Percentiles rank a stretch among this genome's conserved stretches.
Evolutionary conservation across 495 filamentous ascomycete genomes (phyloP).

Genomic region (Daldinia loculata): DNA sequence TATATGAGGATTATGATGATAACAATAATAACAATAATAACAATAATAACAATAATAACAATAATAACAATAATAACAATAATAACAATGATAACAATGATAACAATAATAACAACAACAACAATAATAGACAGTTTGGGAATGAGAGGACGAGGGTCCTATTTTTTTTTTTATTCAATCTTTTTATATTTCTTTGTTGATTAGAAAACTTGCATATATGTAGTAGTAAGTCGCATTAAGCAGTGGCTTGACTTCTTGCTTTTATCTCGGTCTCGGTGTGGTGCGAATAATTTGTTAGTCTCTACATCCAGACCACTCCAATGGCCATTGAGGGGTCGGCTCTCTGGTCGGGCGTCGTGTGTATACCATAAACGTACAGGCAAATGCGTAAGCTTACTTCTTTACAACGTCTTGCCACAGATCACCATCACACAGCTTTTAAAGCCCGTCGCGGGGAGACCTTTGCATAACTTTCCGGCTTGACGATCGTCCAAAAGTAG

Average conservation of each 20-base stretch:
- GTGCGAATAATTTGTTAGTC: conserved; percentile 7
- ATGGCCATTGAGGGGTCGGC: conserved; percentile 9
- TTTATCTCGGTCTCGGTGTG: conserved; percentile 24
- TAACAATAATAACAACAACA: too few relatives aligned
- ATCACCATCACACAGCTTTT: conserved; percentile 25
- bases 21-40: too few relatives aligned
- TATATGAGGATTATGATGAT: neutral
- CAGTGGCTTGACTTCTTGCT: conserved; percentile 24
- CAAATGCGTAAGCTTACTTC: conserved; percentile 32
- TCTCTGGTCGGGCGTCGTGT: conserved; percentile 9
- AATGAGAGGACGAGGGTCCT: neutral
- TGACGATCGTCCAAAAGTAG: conserved; percentile 25
- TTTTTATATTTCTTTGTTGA: neutral
- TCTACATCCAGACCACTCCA: conserved; percentile 1
- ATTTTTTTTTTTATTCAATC: neutral
- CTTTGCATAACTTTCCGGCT: conserved; percentile 23
- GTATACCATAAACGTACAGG: conserved; percentile 5
- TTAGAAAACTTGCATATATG: neutral
- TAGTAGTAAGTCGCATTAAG: neutral
- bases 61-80: too few relatives aligned
- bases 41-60: too few relatives aligned
- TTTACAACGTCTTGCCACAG: conserved; percentile 33
- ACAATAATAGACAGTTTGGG: too few relatives aligned
- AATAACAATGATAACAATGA: too few relatives aligned
- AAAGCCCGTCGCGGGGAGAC: conserved; percentile 10